phyloP scores from a whole-genome alignment of 169 alveolate genomes.

The Plasmodium falciparum region DNA sequence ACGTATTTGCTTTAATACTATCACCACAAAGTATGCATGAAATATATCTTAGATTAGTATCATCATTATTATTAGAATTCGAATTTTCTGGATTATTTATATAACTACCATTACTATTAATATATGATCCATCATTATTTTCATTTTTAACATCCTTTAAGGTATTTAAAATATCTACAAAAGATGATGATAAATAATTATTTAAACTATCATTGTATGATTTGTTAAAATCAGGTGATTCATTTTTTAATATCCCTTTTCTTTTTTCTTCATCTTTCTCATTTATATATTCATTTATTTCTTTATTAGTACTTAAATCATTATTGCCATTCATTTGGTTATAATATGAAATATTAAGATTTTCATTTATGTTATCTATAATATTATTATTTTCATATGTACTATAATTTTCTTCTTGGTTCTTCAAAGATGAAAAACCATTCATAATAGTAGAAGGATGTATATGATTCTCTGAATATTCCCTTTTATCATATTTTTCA shows the following conservation, averaged over 20 bases:
- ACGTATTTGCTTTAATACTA: constrained; percentile 89
- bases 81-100: constrained; percentile 26
- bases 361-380: no score
- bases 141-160: constrained; percentile 18
- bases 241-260: neutral
- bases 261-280: neutral
- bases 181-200: constrained; percentile 55
- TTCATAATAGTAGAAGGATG: neutral
- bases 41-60: constrained; percentile 3
- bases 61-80: constrained; percentile 1
- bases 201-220: constrained; percentile 61
- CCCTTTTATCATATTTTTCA: constrained; percentile 41
- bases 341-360: no score
- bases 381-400: no score
- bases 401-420: no score
- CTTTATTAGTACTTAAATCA: neutral
- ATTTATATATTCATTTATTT: neutral
- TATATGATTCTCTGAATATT: constrained; percentile 19
- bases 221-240: neutral
- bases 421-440: no score
- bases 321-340: neutral
- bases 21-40: constrained; percentile 94
- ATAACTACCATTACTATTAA: neutral
- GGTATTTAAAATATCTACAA: constrained; percentile 62
- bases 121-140: neutral